Conservation (phyloP, 176 grass and related monocot species). For the Metroxylon sagu region DNA sequence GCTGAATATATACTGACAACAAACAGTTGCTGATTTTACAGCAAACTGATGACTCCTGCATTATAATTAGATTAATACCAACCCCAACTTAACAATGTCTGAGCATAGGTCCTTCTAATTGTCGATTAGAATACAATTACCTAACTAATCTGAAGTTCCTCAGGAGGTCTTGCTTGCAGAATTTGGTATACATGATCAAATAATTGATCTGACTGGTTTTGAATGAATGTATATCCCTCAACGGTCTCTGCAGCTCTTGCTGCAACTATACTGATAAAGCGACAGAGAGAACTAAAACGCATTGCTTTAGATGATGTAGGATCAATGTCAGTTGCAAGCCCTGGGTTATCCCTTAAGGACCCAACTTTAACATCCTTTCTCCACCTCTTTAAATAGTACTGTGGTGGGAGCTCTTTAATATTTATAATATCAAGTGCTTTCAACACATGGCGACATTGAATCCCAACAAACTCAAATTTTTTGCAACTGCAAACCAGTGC, state of each 20-base stretch:
- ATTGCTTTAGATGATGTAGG: background rate
- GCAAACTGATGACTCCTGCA: too few relatives aligned
- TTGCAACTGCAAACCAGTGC: too few relatives aligned
- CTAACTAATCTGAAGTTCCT: conserved; percentile 13
- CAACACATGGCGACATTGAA: too few relatives aligned
- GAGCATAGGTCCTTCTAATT: background rate
- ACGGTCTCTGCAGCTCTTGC: conserved; percentile 11
- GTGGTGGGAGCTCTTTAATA: too few relatives aligned
- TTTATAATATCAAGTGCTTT: too few relatives aligned
- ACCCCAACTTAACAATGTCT: too few relatives aligned
- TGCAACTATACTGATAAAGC: conserved; percentile 12
- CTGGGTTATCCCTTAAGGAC: background rate
- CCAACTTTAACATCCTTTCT: too few relatives aligned
- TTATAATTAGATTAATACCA: too few relatives aligned
- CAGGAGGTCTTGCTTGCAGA: conserved; percentile 12
- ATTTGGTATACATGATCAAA: conserved; percentile 3
- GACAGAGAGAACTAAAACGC: conserved; percentile 12
- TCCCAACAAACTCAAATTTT: too few relatives aligned
- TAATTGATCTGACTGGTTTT: conserved; percentile 11
- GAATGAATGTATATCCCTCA: conserved; percentile 11
- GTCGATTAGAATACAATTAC: background rate
- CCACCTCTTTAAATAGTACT: too few relatives aligned
- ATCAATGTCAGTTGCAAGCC: conserved; percentile 2
- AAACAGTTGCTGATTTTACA: too few relatives aligned
- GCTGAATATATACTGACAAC: too few relatives aligned